Percentiles rank a stretch among this genome's conserved stretches.
Conservation (phyloP, 2,329 filamentous ascomycete species). For the Coniochaeta sp. region DNA sequence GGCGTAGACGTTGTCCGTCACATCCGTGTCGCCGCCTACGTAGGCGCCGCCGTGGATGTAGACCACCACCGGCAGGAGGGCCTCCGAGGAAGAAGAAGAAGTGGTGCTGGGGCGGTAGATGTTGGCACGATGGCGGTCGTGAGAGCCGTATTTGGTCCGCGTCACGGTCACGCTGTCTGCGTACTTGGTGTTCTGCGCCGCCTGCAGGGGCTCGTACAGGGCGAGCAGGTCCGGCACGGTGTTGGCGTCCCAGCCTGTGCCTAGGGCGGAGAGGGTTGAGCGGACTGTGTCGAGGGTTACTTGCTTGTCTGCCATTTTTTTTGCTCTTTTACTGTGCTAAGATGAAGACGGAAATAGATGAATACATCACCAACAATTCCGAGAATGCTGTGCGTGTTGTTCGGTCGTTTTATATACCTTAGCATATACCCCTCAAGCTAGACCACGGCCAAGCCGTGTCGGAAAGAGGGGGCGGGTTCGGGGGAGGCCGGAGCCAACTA, state of each 20-base stretch:
- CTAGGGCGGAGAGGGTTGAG: not conserved
- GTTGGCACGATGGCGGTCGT: not conserved
- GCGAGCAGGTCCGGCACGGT: not conserved
- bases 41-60: not conserved
- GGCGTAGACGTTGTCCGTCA: not conserved
- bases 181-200: not conserved
- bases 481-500: not conserved
- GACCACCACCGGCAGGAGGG: not conserved
- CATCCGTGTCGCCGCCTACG: not conserved
- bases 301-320: not conserved
- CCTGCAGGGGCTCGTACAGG: not conserved
- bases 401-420: too few relatives aligned
- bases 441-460: not conserved
- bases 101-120: not conserved
- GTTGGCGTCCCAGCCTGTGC: not conserved
- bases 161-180: not conserved
- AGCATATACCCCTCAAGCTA: not conserved
- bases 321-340: not conserved
- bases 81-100: not conserved
- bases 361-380: too few relatives aligned
- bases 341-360: too few relatives aligned
- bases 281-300: not conserved
- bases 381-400: too few relatives aligned
- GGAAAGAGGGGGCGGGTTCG: not conserved
- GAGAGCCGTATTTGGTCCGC: not conserved